Base-by-base conservation (phyloP, 1,284 basidiomycete species). In the Ganoderma lingzhi region DNA sequence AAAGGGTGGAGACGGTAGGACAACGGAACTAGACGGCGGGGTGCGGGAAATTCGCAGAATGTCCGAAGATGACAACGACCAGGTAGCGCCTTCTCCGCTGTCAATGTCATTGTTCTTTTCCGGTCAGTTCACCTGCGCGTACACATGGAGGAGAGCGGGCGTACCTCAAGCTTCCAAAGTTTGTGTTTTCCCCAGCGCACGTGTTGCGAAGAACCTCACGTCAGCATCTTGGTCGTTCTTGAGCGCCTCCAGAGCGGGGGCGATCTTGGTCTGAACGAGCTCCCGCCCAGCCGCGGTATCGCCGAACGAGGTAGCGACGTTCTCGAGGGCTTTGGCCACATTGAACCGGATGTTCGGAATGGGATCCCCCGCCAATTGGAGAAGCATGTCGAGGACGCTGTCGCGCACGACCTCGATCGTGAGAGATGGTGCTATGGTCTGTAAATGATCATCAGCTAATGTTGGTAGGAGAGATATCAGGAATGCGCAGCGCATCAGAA, bases 301-400 rank as follows among this genome's bases (percentile, higher is more conserved):
- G 14, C 86, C 88, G 70, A 96, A 92, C 1, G 93, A 90, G 23
- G 84, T 84, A 0, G 94, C 94, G 65, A 98, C 86, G 35, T 95
- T 91, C 83, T 98, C 96, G 75, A 98, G 85, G 23, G 95, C 93
- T 82, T 99, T 99, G 59, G 97, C 95, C 42, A 99, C 96, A 80
- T 99, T 99, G 88, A 99, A 99, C 56, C 98, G 94, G 81, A 99
- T 99, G 83, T 99, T 99, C 68, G 98, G 98, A 78, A 99, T 99
- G 10, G 96, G 92, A 81, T 99, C 98, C 65, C 87, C 86, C 28
- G 95, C 93, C 66, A 99, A 90, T 71, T 92, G 88, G 67, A 98
- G 83, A 67, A 99, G 88, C 37, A 95, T 93, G 61, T 93, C 92
- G 73, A 99, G 90, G 73, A 99, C 94, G 64, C 95, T 94, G 67